Evolutionary conservation across 352 stramenopile genomes (phyloP), one percentile per base, ranked within the genome.

Genomic region (Phytophthora litchii): DNA sequence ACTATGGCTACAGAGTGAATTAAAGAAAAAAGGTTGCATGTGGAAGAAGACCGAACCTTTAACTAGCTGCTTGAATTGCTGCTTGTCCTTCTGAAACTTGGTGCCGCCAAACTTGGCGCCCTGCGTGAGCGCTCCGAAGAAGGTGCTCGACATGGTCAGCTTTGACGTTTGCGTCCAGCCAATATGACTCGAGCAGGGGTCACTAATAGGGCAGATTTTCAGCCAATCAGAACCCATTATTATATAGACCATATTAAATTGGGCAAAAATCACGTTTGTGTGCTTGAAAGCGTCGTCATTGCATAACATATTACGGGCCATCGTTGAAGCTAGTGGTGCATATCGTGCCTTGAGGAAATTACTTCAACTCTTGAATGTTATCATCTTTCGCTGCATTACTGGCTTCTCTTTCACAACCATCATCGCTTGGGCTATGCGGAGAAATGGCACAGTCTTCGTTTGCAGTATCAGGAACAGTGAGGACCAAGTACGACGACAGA

Each of bases 71-170:
- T 77, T 88, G 55, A 92, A 91, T 67, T 85, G 67, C 29, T 76
- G 54, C 49, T 85, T 86, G 19, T 89, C 76, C 41, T 67, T 70
- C 54, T 80, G 61, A 59, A 88, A 86, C 46, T 72, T 73, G 53
- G 82, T 54, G 23, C 71, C 60, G 47, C 85, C 67, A 59, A 93
- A 93, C 54, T 81, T 79, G 51, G 78, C 79, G 78, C 83, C 81
- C 17, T 83, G 78, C 41, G 83, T 78, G 23, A 93, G 71, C 47
- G 73, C 70, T 44, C 80, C 74, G 60, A 93, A 93, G 74, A 90
- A 91, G 59, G 61, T 76, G 64, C 73, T 83, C 45, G 76, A 72
- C 79, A 90, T 89, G 4, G 3, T 80, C 14, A 23, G 14, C n/a
- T 47, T 44, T 41, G 31, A 38, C 17, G 34, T 56, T 68, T 71